These are phyloP conservation scores for Lactifluus subvellereus DNA, from an alignment of 768 basidiomycete species.

Conservation along the genomic window DNA sequence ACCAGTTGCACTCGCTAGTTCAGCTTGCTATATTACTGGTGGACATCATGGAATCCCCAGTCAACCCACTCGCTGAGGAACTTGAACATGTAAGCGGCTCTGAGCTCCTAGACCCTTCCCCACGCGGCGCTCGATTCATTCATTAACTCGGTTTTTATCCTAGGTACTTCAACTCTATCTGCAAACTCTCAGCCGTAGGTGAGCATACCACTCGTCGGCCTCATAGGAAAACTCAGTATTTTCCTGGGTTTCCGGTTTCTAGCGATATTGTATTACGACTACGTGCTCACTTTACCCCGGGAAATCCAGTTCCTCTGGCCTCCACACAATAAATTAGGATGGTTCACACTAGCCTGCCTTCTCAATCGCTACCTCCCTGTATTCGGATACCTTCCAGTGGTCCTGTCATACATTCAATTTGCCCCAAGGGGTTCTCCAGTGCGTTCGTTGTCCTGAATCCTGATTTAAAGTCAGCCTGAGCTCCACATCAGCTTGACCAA, in stretches of 20 bases:
- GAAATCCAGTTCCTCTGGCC: slow-evolving; percentile 44
- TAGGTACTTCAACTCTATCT: slow-evolving; percentile 4
- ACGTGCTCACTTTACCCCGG: slow-evolving; percentile 27
- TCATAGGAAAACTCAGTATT: not conserved
- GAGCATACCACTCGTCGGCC: not conserved
- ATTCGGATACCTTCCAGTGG: slow-evolving; percentile 31
- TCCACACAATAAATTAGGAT: slow-evolving; percentile 31
- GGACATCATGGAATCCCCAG: not conserved
- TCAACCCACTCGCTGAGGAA: not conserved
- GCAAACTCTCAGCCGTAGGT: not conserved
- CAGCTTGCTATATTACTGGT: not conserved
- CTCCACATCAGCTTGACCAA: not conserved
- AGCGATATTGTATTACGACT: slow-evolving; percentile 33
- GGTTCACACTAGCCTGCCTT: slow-evolving; percentile 43
- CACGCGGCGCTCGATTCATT: no score
- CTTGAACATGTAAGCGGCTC: not conserved
- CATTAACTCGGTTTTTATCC: not conserved
- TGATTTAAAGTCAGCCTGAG: not conserved
- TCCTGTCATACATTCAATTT: slow-evolving; percentile 23
- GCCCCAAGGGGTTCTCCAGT: not conserved
- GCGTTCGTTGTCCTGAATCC: not conserved
- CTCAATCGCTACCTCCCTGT: slow-evolving; percentile 46
- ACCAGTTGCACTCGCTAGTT: not conserved
- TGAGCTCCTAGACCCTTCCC: not conserved
- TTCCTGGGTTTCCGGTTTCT: not conserved